Base-by-base conservation (phyloP, 768 basidiomycete species). In the Fibroporia radiculosa region DNA sequence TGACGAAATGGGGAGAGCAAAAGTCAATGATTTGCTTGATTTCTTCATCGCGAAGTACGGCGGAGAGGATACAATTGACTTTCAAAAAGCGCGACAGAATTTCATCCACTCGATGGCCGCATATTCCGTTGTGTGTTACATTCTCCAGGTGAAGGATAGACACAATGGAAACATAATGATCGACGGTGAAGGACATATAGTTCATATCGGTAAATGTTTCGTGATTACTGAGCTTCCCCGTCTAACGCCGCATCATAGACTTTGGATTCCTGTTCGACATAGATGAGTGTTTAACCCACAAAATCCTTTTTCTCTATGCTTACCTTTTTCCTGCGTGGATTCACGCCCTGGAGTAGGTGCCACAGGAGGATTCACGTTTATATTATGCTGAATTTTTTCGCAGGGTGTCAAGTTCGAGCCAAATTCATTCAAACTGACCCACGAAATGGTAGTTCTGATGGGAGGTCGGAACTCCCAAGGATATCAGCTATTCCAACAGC, bases 101-200 rank as follows among this genome's bases (percentile, higher is more conserved):
- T 99, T 99, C 60, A 90, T 99, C 46, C 93, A 96, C 60, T 95
- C 92, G 2, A 99, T 98, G 96, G 95, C 96, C 0, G 96, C 93
- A 8, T 99, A 99, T 64, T 98, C 95, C 25, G 84, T 98, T 20
- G 91, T 93, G 6, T 98, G 95, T 62, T 98, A 96, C 62, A 92
- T 99, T 53, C 66, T 98, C 34, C 96, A 99, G 64, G 93, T 99
- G 69, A 99, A 99, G 67, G 96, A 99, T 60, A 70, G 96, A 29
- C 96, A 99, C 63, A 99, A 99, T 58, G 96, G 96, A 23, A 99
- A 99, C 62, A 98, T 99, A 60, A 97, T 99, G 95, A 93, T 99
- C 48, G 96, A 98, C 60, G 92, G 86, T 2, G 89, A 93, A 48
- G 96, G 96, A 0, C 93, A 97, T 60, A 95, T 99, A 47, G 77